Evolutionary conservation across 2,329 filamentous ascomycete species (phyloP).

Genomic region (Alternaria alternata): DNA sequence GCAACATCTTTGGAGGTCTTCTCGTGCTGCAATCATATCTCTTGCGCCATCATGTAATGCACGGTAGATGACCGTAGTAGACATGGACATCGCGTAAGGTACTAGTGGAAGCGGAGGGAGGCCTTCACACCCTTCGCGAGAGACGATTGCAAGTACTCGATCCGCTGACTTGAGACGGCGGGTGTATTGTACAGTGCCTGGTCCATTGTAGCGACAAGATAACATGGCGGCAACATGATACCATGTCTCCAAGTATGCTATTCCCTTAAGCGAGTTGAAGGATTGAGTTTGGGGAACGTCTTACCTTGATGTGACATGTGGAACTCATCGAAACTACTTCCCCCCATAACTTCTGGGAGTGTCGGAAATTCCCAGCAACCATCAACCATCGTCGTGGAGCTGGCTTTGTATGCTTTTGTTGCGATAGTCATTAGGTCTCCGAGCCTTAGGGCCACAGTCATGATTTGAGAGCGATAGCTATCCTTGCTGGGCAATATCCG

Average conservation of each 20-base stretch:
- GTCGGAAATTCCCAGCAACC: neutral
- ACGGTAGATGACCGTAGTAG: constrained; percentile 9
- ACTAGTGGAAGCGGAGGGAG: constrained; percentile 6
- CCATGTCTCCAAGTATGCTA: constrained; percentile 10
- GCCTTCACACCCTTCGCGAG: neutral
- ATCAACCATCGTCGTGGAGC: neutral
- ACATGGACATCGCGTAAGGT: constrained; percentile 11
- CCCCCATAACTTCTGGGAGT: neutral
- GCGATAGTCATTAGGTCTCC: constrained; percentile 6
- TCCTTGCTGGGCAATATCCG: neutral
- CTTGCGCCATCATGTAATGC: constrained; percentile 7
- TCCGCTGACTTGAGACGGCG: neutral
- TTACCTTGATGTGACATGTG: constrained; percentile 11
- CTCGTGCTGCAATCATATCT: neutral
- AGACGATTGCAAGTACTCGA: neutral
- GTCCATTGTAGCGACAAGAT: constrained; percentile 10
- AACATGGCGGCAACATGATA: constrained; percentile 12
- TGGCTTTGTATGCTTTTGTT: constrained; percentile 10
- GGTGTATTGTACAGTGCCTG: neutral
- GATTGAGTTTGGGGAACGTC: neutral
- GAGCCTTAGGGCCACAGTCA: neutral
- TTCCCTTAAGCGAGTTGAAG: neutral
- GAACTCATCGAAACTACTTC: constrained; percentile 1
- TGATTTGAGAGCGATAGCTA: constrained; percentile 6
- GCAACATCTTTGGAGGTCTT: constrained; percentile 1